Conservation (phyloP, 2,329 filamentous ascomycete genomes). For the Trichophyton benhamiae region DNA sequence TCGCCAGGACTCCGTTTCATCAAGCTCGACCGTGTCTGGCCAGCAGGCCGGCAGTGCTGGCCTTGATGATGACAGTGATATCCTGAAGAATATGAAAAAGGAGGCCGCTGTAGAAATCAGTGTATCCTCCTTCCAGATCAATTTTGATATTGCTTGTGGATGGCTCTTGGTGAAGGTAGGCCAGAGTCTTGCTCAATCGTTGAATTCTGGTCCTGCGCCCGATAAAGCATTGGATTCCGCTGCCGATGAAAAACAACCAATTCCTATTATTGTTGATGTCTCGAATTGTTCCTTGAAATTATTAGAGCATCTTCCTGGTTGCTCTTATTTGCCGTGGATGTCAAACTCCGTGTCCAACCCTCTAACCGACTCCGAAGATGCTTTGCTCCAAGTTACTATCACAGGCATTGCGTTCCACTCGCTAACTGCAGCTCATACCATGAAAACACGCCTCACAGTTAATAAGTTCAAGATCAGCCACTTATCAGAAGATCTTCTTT, state of each 20-base stretch:
- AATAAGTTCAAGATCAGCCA: slow-evolving; percentile 38
- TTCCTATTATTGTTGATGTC: slow-evolving; percentile 16
- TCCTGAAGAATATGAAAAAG: slow-evolving; percentile 2
- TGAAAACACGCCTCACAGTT: slow-evolving; percentile 22
- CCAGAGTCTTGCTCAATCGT: slow-evolving; percentile 20
- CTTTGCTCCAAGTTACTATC: slow-evolving; percentile 22
- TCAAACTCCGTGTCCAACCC: neutral
- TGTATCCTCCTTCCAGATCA: slow-evolving; percentile 21
- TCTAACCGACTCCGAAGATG: slow-evolving; percentile 18
- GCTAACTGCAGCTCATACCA: slow-evolving; percentile 14
- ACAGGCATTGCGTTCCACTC: slow-evolving; percentile 20
- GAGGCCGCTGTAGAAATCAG: slow-evolving; percentile 21
- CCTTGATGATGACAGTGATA: neutral
- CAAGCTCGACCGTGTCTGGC: neutral
- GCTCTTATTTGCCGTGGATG: slow-evolving; percentile 14
- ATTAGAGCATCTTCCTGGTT: slow-evolving; percentile 25
- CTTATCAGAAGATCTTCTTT: slow-evolving; percentile 39
- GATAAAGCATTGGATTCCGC: neutral
- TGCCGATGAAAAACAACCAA: slow-evolving; percentile 6
- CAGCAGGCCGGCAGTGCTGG: neutral
- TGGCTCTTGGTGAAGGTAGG: slow-evolving; percentile 30
- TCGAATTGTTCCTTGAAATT: slow-evolving; percentile 15
- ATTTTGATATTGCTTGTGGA: slow-evolving; percentile 31
- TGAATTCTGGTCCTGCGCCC: slow-evolving; percentile 5
- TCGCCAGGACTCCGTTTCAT: neutral